Base-by-base conservation (phyloP, 495 filamentous ascomycete species). In the Rhypophila decipiens region DNA sequence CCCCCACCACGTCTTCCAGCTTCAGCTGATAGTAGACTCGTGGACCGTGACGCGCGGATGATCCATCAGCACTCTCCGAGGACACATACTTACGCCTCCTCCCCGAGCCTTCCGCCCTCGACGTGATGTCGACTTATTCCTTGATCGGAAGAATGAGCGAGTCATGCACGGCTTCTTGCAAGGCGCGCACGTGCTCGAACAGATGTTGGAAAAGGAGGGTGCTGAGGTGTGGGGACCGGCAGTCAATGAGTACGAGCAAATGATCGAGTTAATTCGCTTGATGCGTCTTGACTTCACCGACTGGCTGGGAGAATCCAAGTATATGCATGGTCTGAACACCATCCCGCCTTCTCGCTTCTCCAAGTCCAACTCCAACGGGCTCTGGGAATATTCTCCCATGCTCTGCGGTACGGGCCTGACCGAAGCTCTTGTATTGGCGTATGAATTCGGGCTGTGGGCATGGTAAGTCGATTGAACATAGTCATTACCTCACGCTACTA, bases 341-440 rank as follows among this genome's bases (percentile, higher is more conserved):
- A 59, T 70, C n/a, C 61, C 69, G 7, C 65, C 69, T 39, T 71
- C 70, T 27, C 70, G 66, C 10, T 74, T 77, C 42, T 56, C 63
- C 21, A 50, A 54, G 9, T 68, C 61, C 18, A 65, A 71, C 44
- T 23, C 64, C 1, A 76, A 75, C 45, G 71, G 70, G 3, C 60
- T 76, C 35, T 75, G 69, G 72, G 66, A 69, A 27, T 76, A 73
- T 43, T 76, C 70, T 15, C 75, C 72, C 2, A 75, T 69, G 51
- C 61, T 76, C 13, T 76, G 72, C 39, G 71, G 71, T 7, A 64
- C 61, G 3, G 70, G 72, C 2, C 60, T 76, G 5, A 49, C 50
- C 13, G 70, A 75, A 52, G 66, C 41, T 5, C 62, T 76, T 2
- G 56, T 66, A 19, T 37, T 64, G 24, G 55, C 56, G 1, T 72